A percentile compares a stretch with the other conserved stretches of the same genome.
Evolutionary conservation across 148 eudicot species (phyloP).

Genomic region (Vaccinium vitisidaea): DNA sequence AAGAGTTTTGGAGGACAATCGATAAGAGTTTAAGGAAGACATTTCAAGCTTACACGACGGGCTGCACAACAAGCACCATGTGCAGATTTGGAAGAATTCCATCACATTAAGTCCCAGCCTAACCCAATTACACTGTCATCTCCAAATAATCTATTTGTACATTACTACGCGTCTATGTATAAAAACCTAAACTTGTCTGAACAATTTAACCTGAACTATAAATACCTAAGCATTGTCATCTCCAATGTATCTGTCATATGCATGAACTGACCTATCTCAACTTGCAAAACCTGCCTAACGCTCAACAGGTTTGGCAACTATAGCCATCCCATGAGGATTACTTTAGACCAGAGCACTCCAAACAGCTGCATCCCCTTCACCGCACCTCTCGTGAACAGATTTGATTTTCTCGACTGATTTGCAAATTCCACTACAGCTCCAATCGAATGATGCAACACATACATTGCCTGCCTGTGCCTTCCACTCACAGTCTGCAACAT

Average conservation of each 20-base stretch:
- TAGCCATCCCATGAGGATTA: neutral
- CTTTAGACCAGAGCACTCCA: slow-evolving; percentile 53
- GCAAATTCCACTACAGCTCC: slow-evolving; percentile 87
- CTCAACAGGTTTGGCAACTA: neutral
- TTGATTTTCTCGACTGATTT: slow-evolving; percentile 71
- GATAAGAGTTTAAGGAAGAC: neutral
- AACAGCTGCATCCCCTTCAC: slow-evolving; percentile 62
- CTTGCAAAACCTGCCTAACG: neutral
- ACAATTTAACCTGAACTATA: neutral
- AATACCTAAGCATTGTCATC: neutral
- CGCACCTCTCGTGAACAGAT: slow-evolving; percentile 62
- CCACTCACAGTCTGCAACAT: slow-evolving; percentile 64
- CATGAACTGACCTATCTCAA: slow-evolving; percentile 1
- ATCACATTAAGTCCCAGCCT: neutral
- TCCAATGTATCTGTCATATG: neutral
- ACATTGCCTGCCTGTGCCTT: slow-evolving; percentile 75
- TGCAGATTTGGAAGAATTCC: neutral
- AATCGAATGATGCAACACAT: slow-evolving; percentile 73
- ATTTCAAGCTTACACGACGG: neutral
- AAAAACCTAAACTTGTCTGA: neutral
- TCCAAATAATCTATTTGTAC: neutral
- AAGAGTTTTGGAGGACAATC: neutral
- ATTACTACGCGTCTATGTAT: neutral
- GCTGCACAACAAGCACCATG: neutral
- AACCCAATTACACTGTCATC: neutral